Conservation (phyloP, 345 rosid species). For the Murraya paniculata region DNA sequence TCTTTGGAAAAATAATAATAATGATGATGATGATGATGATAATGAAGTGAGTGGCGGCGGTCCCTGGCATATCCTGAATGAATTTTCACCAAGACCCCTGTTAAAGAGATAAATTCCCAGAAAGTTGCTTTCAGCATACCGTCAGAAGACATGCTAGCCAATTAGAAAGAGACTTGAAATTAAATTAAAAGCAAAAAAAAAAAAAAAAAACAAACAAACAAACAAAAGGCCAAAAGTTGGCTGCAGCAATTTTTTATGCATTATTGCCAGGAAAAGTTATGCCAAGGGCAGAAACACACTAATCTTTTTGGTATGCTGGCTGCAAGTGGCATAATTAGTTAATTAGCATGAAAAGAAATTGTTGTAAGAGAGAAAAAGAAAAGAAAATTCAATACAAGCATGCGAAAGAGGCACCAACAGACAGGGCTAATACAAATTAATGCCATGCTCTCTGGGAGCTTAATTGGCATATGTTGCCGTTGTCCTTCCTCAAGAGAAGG, state of each 20-base stretch:
- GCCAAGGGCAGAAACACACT: background rate
- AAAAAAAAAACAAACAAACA: too few species aligned
- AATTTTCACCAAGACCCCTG: background rate
- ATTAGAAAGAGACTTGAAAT: background rate
- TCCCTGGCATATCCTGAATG: background rate
- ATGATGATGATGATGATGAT: too few species aligned
- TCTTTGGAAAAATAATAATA: too few species aligned
- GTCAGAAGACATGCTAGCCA: background rate
- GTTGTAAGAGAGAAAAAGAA: background rate
- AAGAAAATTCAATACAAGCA: conserved; percentile 17
- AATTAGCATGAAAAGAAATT: background rate
- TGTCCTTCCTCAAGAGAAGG: conserved; percentile 57
- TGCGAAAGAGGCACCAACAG: conserved; percentile 39
- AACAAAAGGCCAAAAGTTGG: background rate
- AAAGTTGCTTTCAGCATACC: background rate
- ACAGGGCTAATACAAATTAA: conserved; percentile 39
- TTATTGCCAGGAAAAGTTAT: background rate
- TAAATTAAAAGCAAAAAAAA: background rate
- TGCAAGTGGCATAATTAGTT: background rate
- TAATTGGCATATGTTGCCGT: conserved; percentile 57
- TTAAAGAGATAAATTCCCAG: background rate
- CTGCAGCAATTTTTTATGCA: background rate
- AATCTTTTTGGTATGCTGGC: background rate
- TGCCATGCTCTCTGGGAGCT: conserved; percentile 27
- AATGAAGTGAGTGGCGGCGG: background rate